Evolutionary conservation across 192 early-diverging fungal species (phyloP), one percentile per base, ranked within the genome.

Genomic region (Podila horticola): DNA sequence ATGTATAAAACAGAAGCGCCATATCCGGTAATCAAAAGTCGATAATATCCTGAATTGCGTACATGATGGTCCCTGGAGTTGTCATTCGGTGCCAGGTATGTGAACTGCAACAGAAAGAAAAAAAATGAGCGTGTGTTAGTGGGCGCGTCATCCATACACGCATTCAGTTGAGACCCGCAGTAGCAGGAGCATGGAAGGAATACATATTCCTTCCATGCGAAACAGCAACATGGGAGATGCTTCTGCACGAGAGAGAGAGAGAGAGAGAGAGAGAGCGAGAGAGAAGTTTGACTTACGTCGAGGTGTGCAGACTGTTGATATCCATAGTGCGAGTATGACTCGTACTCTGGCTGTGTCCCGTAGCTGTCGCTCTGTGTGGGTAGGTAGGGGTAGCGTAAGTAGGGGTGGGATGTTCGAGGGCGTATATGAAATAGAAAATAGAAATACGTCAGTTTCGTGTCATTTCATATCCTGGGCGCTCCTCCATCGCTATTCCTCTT

Each of bases 251-350:
- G 41, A 11, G 19, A 41, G 0, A 17, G n/a, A 45, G 2, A 29
- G 55, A n/a, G 11, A 17, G 41, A 11, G 19, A 41, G 0, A 17
- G n/a, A 45, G 2, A 29, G 55, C n/a, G n/a, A n/a, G n/a, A n/a
- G n/a, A n/a, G n/a, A n/a, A n/a, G n/a, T n/a, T 0, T 4, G 52
- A 79, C 75, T 67, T 79, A 79, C 75, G 49, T 79, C 75, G 26
- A 79, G 64, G 28, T 79, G 75, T 11, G 64, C 38, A 9, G 75
- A 67, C 36, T 68, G 51, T 34, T 75, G 75, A 30, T 62, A 79
- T 26, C 64, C 33, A 71, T 71, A 79, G 64, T 79, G 75, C 19
- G 75, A 79, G 49, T 67, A 71, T 49, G 75, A 58, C 59, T 79
- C 75, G 31, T 67, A 63, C 62, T 79, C 75, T 13, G 69, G 49